phyloP scores from a whole-genome alignment of 305 asterid species.

The Rubia peregrina region DNA sequence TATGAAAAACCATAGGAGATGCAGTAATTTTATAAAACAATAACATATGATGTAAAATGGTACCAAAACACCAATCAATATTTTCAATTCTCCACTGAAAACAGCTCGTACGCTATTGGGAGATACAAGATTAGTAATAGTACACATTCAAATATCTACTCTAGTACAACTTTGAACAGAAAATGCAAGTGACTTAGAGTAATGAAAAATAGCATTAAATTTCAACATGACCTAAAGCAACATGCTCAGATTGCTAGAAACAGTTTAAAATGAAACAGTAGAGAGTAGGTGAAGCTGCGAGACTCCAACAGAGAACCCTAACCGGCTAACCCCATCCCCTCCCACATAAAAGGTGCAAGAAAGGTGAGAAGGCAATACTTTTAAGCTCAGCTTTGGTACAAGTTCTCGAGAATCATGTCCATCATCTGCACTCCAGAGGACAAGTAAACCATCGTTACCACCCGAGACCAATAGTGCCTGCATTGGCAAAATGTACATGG shows the following conservation, averaged over 20 bases:
- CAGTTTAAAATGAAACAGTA: background rate
- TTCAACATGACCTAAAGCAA: background rate
- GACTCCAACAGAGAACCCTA: background rate
- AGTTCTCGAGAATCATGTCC: conserved; percentile 95
- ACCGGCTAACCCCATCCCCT: background rate
- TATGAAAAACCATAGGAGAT: background rate
- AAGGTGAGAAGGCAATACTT: conserved; percentile 33
- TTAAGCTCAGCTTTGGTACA: conserved; percentile 91
- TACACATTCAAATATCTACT: background rate
- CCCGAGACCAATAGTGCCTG: conserved; percentile 96
- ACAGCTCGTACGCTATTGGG: background rate
- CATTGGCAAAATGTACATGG: conserved; percentile 13
- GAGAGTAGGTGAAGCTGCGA: background rate
- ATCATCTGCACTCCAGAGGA: conserved; percentile 93
- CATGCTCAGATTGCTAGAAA: background rate
- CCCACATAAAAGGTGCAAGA: background rate
- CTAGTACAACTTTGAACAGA: background rate
- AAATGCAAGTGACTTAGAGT: background rate
- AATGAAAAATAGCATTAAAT: background rate
- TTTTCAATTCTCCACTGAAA: background rate
- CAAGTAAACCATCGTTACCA: conserved; percentile 87
- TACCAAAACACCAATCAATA: background rate
- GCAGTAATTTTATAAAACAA: background rate
- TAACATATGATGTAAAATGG: background rate
- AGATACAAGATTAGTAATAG: background rate